phyloP scores from a whole-genome alignment of 257 asterid genomes.

The Solanum pennellii region DNA sequence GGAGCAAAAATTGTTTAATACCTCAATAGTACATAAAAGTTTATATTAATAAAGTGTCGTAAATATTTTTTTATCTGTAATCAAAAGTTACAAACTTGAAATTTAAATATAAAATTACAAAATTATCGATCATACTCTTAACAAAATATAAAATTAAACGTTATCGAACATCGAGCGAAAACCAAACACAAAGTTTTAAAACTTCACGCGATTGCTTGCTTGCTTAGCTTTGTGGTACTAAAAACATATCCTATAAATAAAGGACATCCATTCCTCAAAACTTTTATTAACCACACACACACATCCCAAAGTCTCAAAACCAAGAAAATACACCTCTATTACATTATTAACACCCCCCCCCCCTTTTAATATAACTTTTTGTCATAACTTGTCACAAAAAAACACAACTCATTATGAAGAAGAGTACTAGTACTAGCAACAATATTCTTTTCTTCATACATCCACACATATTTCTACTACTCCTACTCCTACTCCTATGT shows the following conservation, averaged over 20 bases:
- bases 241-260: background rate
- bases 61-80: background rate
- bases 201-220: background rate
- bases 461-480: background rate
- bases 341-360: background rate
- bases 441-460: background rate
- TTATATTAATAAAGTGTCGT: fast-evolving
- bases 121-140: fast-evolving
- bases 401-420: background rate
- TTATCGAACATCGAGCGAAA: background rate
- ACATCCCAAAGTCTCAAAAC: background rate
- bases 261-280: background rate
- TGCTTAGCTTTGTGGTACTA: background rate
- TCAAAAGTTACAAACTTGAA: fast-evolving
- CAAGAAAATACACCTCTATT: background rate
- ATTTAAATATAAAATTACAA: fast-evolving
- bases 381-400: background rate
- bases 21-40: background rate
- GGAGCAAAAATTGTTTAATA: background rate
- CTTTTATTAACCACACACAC: background rate
- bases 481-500: background rate
- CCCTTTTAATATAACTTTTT: background rate
- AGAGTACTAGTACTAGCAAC: background rate
- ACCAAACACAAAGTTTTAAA: background rate
- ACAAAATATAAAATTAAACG: background rate